These are phyloP conservation scores for Basipetospora chlamydospora DNA, from an alignment of 2,329 filamentous ascomycete species.

Conservation along the genomic window DNA sequence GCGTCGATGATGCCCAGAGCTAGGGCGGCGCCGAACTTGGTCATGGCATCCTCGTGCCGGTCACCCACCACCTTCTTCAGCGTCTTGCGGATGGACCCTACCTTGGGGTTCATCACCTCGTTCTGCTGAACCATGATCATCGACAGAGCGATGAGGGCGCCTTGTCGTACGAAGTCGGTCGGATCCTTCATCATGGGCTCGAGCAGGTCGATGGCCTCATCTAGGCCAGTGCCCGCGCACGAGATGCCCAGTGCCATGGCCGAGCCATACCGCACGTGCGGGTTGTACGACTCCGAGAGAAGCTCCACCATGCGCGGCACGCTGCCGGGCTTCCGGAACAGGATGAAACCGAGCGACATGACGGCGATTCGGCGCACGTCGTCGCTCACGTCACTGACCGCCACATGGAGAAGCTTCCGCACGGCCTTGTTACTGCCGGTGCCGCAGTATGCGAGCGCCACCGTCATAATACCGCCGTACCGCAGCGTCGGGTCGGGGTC, in stretches of 20 bases:
- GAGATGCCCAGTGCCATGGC: slow-evolving; percentile 98
- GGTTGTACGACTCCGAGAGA: slow-evolving; percentile 96
- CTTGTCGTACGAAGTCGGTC: slow-evolving; percentile 94
- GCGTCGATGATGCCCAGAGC: slow-evolving; percentile 96
- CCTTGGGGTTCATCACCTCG: slow-evolving; percentile 96
- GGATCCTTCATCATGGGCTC: slow-evolving; percentile 99
- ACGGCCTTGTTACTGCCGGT: slow-evolving; percentile 98
- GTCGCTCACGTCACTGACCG: slow-evolving; percentile 95
- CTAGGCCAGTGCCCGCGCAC: slow-evolving; percentile 86
- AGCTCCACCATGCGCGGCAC: slow-evolving; percentile 98
- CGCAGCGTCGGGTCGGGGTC: slow-evolving; percentile 87
- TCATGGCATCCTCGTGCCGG: slow-evolving; percentile 97
- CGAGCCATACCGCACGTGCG: slow-evolving; percentile 92
- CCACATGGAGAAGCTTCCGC: slow-evolving; percentile 84
- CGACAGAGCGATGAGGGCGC: slow-evolving; percentile 79
- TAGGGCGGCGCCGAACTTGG: slow-evolving; percentile 90
- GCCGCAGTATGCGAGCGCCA: slow-evolving; percentile 91
- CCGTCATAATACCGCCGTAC: slow-evolving; percentile 98
- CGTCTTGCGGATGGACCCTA: slow-evolving; percentile 77
- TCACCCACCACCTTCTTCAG: slow-evolving; percentile 89
- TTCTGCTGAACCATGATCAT: slow-evolving; percentile 99
- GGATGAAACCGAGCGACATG: slow-evolving; percentile 94
- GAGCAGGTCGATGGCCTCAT: slow-evolving; percentile 89
- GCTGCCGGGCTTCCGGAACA: slow-evolving; percentile 94
- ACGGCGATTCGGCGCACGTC: slow-evolving; percentile 93